A percentile compares a stretch with the other conserved stretches of the same genome.
These are phyloP conservation scores for Talaromyces sp. DNA, from an alignment of 2,329 filamentous ascomycete species.

Conservation along the genomic window DNA sequence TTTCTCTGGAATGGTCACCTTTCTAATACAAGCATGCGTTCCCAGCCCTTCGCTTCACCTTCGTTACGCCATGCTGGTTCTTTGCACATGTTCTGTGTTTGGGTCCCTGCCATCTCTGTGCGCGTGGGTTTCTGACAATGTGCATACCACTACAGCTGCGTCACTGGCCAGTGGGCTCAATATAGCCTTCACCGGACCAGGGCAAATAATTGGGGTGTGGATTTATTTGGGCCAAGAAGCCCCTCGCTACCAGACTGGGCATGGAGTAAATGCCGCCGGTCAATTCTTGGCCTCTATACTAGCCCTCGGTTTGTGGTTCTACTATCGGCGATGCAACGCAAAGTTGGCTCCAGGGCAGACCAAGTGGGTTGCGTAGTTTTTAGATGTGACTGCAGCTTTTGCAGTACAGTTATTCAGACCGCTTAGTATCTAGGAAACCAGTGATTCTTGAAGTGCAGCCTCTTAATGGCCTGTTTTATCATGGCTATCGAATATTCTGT, in stretches of 20 bases:
- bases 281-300: neutral
- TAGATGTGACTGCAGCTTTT: no score
- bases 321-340: neutral
- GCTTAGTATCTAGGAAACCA: no score
- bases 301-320: neutral
- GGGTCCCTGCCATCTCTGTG: conserved; percentile 15
- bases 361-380: no score
- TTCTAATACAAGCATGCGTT: neutral
- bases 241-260: conserved; percentile 64
- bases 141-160: conserved; percentile 39
- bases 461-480: no score
- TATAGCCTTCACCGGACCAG: conserved; percentile 52
- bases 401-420: no score
- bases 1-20: neutral
- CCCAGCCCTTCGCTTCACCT: neutral
- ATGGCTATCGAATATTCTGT: no score
- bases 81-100: neutral
- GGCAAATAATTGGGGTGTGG: conserved; percentile 62
- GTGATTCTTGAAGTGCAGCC: no score
- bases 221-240: conserved; percentile 57
- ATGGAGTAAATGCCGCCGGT: conserved; percentile 58
- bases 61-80: neutral
- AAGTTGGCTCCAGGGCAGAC: neutral
- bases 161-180: neutral
- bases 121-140: neutral